Conservation (phyloP, 78 protist genomes). For the Planoprotostelium fungivorum region DNA sequence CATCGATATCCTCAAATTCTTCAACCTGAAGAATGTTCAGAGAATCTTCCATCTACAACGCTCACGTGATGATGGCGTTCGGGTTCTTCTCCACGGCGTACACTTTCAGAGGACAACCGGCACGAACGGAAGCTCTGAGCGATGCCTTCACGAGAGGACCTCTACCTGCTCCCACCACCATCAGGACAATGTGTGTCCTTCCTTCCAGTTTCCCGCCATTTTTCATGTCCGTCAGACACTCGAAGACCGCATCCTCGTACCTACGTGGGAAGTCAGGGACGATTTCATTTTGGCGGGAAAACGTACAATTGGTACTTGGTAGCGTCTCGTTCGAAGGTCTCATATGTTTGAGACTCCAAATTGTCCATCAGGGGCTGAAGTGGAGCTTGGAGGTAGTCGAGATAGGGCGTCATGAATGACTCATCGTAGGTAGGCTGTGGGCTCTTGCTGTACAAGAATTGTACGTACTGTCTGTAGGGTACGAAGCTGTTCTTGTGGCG, state of each 20-base stretch:
- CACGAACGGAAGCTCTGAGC: slow-evolving; percentile 23
- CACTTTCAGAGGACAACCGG: slow-evolving; percentile 13
- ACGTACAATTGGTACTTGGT: slow-evolving; percentile 81
- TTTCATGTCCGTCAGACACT: background rate
- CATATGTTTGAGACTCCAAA: slow-evolving; percentile 92
- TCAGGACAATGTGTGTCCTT: slow-evolving; percentile 20
- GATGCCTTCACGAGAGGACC: slow-evolving; percentile 92
- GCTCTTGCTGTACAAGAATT: slow-evolving; percentile 26
- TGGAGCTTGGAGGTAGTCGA: slow-evolving; percentile 41
- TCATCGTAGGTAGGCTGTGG: slow-evolving; percentile 14
- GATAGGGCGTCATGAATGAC: slow-evolving; percentile 27
- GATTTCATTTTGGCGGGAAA: slow-evolving; percentile 8
- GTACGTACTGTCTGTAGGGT: slow-evolving; percentile 8
- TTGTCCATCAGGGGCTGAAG: slow-evolving; percentile 89
- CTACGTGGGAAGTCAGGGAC: too few relatives aligned
- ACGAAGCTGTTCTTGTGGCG: background rate
- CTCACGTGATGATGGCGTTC: slow-evolving; percentile 86
- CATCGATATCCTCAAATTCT: background rate
- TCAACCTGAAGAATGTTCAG: background rate
- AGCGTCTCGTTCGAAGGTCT: slow-evolving; percentile 93
- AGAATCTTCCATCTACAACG: background rate
- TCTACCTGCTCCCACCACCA: slow-evolving; percentile 99
- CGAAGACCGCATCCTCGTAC: slow-evolving; percentile 5
- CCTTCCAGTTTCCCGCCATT: background rate
- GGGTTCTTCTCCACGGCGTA: slow-evolving; percentile 98